phyloP scores from a whole-genome alignment of 352 stramenopile genomes.

The Pythium phragmiticola region DNA sequence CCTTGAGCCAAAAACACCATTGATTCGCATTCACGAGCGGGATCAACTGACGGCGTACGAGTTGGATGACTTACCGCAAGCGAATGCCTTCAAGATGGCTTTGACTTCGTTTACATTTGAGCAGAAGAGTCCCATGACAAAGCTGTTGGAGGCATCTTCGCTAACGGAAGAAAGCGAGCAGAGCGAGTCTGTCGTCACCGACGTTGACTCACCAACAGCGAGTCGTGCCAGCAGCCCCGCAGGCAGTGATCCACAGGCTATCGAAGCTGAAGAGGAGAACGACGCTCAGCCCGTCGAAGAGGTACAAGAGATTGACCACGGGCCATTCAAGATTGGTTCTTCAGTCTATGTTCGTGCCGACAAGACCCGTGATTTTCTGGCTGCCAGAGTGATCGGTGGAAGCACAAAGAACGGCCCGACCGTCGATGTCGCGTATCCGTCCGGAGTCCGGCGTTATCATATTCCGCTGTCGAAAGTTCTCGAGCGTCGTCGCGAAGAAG shows the following conservation, averaged over 20 bases:
- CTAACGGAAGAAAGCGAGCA: conserved; percentile 18
- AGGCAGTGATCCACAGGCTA: conserved; percentile 16
- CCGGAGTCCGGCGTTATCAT: conserved; percentile 58
- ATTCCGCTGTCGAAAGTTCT: conserved; percentile 60
- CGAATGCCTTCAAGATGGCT: background rate
- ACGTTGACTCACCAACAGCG: conserved; percentile 8
- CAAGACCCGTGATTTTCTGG: conserved; percentile 56
- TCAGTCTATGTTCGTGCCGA: conserved; percentile 68
- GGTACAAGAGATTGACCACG: background rate
- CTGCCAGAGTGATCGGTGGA: conserved; percentile 70
- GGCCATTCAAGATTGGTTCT: conserved; percentile 38
- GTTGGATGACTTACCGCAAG: conserved; percentile 38
- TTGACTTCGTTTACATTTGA: conserved; percentile 11
- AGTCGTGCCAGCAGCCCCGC: conserved; percentile 11
- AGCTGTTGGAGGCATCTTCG: conserved; percentile 6
- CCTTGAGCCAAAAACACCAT: conserved; percentile 53
- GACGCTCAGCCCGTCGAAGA: background rate
- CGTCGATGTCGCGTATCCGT: conserved; percentile 67
- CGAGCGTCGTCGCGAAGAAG: conserved; percentile 45
- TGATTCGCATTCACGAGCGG: conserved; percentile 78
- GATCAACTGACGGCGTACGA: conserved; percentile 76
- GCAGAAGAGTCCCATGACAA: background rate
- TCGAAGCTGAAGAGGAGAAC: conserved; percentile 11
- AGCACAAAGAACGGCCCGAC: conserved; percentile 45
- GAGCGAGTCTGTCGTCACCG: conserved; percentile 11